Evolutionary conservation across 495 filamentous ascomycete genomes (phyloP).

Genomic region (Hypoxylon fragiforme): DNA sequence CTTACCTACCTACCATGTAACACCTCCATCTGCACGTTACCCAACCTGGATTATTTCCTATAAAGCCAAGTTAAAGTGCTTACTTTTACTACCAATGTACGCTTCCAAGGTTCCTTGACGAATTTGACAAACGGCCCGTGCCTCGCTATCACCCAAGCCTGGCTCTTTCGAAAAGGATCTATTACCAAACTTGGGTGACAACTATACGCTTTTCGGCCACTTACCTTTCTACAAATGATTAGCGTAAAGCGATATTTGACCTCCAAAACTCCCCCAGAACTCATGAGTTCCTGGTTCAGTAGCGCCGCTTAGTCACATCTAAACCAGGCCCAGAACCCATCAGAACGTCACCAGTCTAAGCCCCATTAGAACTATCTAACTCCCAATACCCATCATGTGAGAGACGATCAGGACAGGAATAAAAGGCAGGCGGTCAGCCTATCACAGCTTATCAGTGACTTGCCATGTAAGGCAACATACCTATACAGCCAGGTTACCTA

Average conservation of each 20-base stretch:
- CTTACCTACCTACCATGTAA: too few species aligned
- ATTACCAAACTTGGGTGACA: slow-evolving; percentile 13
- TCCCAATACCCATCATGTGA: not conserved
- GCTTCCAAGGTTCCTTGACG: not conserved
- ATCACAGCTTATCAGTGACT: slow-evolving; percentile 8
- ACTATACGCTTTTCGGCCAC: slow-evolving; percentile 5
- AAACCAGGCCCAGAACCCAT: slow-evolving; percentile 16
- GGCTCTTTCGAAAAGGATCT: not conserved
- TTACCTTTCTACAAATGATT: not conserved
- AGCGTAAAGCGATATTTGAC: slow-evolving; percentile 9
- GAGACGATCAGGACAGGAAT: not conserved
- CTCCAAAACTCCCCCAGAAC: slow-evolving; percentile 6
- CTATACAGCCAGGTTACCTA: too few species aligned
- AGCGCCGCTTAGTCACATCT: slow-evolving; percentile 16
- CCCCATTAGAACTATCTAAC: slow-evolving; percentile 3
- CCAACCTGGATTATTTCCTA: not conserved
- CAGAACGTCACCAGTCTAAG: slow-evolving; percentile 1
- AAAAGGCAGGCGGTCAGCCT: slow-evolving; percentile 22
- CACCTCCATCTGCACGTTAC: not conserved
- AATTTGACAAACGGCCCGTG: slow-evolving; percentile 23
- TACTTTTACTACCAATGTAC: too few species aligned
- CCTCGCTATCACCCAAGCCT: slow-evolving; percentile 11
- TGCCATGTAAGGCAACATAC: too few species aligned
- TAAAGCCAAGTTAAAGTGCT: slow-evolving; percentile 27
- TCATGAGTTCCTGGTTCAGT: slow-evolving; percentile 17